Conservation (phyloP, 495 filamentous ascomycete species). For the Tuber umbilicatum region DNA sequence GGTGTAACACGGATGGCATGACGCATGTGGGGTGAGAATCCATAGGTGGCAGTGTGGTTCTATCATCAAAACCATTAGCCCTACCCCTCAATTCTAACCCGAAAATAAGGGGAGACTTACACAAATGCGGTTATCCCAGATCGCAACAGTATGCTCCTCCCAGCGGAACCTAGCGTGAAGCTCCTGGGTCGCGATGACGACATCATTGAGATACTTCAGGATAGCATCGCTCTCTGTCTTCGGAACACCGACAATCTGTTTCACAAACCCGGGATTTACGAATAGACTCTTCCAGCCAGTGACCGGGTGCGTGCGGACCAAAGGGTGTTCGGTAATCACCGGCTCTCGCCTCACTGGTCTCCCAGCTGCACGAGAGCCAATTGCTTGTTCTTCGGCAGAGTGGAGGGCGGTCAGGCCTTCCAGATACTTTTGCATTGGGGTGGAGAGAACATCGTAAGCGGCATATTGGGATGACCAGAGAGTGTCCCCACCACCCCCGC, state of each 20-base stretch:
- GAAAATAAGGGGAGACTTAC: conserved; percentile 43
- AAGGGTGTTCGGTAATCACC: conserved; percentile 53
- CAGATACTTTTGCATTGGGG: conserved; percentile 62
- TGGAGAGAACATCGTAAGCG: conserved; percentile 63
- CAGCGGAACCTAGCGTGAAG: conserved; percentile 65
- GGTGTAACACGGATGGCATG: conserved; percentile 58
- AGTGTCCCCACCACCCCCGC: conserved; percentile 68
- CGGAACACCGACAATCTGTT: conserved; percentile 64
- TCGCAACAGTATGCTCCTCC: conserved; percentile 61
- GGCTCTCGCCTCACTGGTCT: conserved; percentile 57
- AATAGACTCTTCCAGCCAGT: conserved; percentile 76
- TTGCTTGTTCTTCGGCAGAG: conserved; percentile 64
- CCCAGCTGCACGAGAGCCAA: conserved; percentile 55
- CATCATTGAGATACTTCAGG: conserved; percentile 57
- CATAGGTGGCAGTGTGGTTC: conserved; percentile 58
- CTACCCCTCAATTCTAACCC: neutral
- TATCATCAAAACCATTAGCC: conserved; percentile 32
- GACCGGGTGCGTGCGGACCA: conserved; percentile 64
- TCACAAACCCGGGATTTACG: conserved; percentile 75
- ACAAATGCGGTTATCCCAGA: conserved; percentile 69
- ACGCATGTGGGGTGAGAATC: conserved; percentile 57
- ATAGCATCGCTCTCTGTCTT: conserved; percentile 64
- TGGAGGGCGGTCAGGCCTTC: conserved; percentile 66
- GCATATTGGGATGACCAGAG: conserved; percentile 68
- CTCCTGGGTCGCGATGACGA: conserved; percentile 58